Conservation (phyloP, 2,329 filamentous ascomycete species). For the Aspergillus sp. region DNA sequence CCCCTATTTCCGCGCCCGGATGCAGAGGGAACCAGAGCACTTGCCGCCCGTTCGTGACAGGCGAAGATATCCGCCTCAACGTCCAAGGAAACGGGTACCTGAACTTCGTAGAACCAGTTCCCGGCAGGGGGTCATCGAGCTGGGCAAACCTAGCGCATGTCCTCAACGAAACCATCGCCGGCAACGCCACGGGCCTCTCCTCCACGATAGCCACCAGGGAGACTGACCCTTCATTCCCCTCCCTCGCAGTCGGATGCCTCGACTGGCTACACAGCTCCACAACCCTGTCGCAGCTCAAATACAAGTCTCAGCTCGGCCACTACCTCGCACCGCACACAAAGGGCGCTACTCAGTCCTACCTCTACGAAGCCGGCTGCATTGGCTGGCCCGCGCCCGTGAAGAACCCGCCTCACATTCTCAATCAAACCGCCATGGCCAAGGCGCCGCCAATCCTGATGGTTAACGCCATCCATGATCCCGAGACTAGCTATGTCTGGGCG, state of each 20-base stretch:
- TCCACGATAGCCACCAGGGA: conserved; percentile 24
- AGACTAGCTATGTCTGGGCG: conserved; percentile 42
- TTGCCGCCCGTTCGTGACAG: conserved; percentile 35
- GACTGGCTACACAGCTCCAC: conserved; percentile 5
- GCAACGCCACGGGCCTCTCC: conserved; percentile 39
- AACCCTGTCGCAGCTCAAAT: conserved; percentile 21
- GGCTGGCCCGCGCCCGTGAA: conserved; percentile 40
- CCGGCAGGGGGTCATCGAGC: neutral
- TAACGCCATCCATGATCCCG: conserved; percentile 43
- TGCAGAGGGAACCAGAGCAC: conserved; percentile 18
- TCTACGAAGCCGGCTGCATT: conserved; percentile 31
- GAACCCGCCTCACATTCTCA: conserved; percentile 36
- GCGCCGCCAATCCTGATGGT: conserved; percentile 38
- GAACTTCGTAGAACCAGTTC: conserved; percentile 9
- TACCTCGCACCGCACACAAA: conserved; percentile 36
- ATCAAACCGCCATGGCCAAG: conserved; percentile 15
- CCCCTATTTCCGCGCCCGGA: neutral
- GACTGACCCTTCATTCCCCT: conserved; percentile 26
- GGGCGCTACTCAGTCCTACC: conserved; percentile 37
- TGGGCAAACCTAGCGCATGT: conserved; percentile 23
- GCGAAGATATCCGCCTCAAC: conserved; percentile 36
- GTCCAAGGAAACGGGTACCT: conserved; percentile 29
- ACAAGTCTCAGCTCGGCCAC: conserved; percentile 29
- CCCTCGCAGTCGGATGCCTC: conserved; percentile 12
- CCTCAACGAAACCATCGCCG: conserved; percentile 32